Conservation (phyloP, 177 flowering plant genomes). For the Telopea speciosissima region DNA sequence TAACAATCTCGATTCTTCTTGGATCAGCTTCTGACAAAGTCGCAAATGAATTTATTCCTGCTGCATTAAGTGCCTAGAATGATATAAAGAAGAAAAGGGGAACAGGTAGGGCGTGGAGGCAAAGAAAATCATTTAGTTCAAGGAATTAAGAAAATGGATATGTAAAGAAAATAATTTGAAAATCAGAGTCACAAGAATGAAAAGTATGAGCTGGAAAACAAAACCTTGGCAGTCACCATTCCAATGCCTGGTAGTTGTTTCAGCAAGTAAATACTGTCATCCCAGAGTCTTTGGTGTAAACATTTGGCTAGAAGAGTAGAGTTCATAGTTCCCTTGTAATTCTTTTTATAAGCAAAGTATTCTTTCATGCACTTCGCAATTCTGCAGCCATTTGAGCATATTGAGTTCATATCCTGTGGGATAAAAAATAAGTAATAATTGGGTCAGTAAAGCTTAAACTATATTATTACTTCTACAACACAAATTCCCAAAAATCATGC, state of each 20-base stretch:
- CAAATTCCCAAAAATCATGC: not conserved
- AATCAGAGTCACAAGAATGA: conserved; percentile 2
- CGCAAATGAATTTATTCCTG: conserved; percentile 74
- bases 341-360: conserved; percentile 65
- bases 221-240: conserved; percentile 97
- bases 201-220: not conserved
- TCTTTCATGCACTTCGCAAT: conserved; percentile 96
- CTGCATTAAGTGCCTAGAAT: conserved; percentile 70
- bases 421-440: conserved; percentile 5
- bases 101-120: not conserved
- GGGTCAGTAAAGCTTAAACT: conserved; percentile 2
- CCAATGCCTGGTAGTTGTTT: conserved; percentile 96
- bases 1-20: conserved; percentile 86
- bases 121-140: not conserved
- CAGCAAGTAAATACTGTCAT: conserved; percentile 85
- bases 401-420: conserved; percentile 71
- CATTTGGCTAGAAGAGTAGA: conserved; percentile 74
- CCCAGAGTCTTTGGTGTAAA: conserved; percentile 89
- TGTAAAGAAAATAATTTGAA: not conserved
- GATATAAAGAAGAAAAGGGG: not conserved
- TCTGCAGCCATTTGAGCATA: conserved; percentile 87
- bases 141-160: not conserved
- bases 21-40: conserved; percentile 84
- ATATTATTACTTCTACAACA: not conserved
- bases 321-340: conserved; percentile 65